Conservation (phyloP, 345 rosid genomes). For the Abelmoschus esculentus region DNA sequence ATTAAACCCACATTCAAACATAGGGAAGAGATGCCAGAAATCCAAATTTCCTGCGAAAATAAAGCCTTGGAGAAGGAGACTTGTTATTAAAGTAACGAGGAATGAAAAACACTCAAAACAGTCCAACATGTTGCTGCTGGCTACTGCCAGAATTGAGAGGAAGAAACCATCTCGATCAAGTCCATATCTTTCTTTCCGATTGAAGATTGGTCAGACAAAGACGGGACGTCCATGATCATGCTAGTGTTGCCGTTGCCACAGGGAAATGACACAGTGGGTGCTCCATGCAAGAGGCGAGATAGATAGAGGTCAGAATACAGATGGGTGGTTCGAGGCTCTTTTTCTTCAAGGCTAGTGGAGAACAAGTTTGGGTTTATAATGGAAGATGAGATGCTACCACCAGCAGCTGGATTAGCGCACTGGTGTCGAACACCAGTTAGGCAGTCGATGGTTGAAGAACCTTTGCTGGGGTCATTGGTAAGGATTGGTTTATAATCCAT, state of each 20-base stretch:
- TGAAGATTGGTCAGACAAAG: conserved; percentile 23
- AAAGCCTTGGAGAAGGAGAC: not conserved
- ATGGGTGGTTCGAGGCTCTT: conserved; percentile 20
- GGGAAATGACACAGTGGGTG: not conserved
- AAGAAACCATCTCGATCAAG: conserved; percentile 83
- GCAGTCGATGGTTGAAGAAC: conserved; percentile 13
- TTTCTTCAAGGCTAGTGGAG: conserved; percentile 5
- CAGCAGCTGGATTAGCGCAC: conserved; percentile 1
- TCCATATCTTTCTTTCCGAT: conserved; percentile 58
- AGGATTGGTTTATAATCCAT: not conserved
- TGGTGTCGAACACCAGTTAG: conserved; percentile 1
- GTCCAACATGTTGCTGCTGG: conserved; percentile 5
- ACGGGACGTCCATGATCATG: conserved; percentile 10
- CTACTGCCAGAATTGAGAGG: conserved; percentile 35
- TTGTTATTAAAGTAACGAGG: no score
- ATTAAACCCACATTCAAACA: no score
- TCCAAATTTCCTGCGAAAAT: not conserved
- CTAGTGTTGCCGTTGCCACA: conserved; percentile 10
- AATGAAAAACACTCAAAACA: not conserved
- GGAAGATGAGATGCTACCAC: conserved; percentile 15
- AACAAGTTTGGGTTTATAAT: conserved; percentile 6
- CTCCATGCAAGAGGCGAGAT: conserved; percentile 49
- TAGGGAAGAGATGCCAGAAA: no score
- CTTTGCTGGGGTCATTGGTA: conserved; percentile 9
- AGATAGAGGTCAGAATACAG: conserved; percentile 53